Evolutionary conservation across 345 rosid genomes (phyloP).

Genomic region (Aquilaria yunnanensis): DNA sequence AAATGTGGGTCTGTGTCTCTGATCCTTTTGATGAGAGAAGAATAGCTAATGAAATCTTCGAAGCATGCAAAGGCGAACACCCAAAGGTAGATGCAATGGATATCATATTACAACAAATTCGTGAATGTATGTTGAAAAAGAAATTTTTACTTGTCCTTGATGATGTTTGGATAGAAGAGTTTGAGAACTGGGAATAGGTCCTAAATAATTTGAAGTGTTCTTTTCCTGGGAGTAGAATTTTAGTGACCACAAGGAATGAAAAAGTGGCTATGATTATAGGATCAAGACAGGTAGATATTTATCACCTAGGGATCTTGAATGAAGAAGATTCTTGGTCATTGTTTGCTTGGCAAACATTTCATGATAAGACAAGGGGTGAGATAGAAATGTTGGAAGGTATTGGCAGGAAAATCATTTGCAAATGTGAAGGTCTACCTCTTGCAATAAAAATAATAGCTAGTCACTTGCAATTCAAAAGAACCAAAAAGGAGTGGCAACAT

Average conservation of each 20-base stretch:
- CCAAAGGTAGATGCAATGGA: background rate
- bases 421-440: slow-evolving; percentile 9
- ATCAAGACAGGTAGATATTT: background rate
- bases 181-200: slow-evolving; percentile 9
- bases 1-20: slow-evolving; percentile 15
- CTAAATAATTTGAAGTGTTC: background rate
- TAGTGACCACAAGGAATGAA: slow-evolving; percentile 15
- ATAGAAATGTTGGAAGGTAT: background rate
- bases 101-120: background rate
- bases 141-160: slow-evolving; percentile 18
- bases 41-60: slow-evolving; percentile 11
- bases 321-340: slow-evolving; percentile 14
- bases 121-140: background rate
- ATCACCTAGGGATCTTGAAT: background rate
- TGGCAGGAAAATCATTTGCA: background rate
- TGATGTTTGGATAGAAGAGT: slow-evolving; percentile 17
- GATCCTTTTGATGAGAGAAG: slow-evolving; percentile 10
- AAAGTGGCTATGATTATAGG: slow-evolving; percentile 5
- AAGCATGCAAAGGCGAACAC: background rate
- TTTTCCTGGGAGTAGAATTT: slow-evolving; percentile 5
- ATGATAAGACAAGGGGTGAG: background rate
- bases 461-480: slow-evolving; percentile 1
- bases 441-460: background rate
- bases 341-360: slow-evolving; percentile 2
- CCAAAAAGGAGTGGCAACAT: slow-evolving; percentile 3